A percentile compares a stretch with the other conserved stretches of the same genome.
Conservation (phyloP, 805 yeast genomes). For the Metschnikowia bowlesiae region DNA sequence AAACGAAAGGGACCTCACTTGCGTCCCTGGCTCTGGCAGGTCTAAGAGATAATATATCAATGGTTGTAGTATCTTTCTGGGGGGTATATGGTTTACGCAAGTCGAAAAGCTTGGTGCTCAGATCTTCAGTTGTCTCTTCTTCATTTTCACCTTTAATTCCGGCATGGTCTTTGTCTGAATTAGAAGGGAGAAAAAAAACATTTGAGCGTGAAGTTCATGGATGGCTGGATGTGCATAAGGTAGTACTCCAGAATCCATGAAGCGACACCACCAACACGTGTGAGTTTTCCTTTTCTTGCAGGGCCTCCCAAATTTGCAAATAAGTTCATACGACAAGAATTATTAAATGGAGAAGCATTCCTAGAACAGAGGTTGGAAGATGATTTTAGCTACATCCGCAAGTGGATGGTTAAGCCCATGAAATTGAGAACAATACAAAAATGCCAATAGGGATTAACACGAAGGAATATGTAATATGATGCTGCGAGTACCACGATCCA, state of each 20-base stretch:
- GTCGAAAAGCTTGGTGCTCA: constrained; percentile 12
- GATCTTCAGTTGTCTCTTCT: constrained; percentile 10
- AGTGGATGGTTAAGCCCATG: constrained; percentile 47
- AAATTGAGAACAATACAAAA: constrained; percentile 37
- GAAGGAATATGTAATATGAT: constrained; percentile 34
- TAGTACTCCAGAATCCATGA: constrained; percentile 27
- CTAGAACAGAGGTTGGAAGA: constrained; percentile 65
- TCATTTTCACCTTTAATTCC: constrained; percentile 9
- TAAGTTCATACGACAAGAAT: constrained; percentile 37
- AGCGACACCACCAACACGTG: constrained; percentile 5
- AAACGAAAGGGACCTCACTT: constrained; percentile 1
- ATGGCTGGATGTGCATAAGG: constrained; percentile 45
- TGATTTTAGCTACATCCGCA: constrained; percentile 39
- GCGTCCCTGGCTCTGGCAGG: constrained; percentile 4
- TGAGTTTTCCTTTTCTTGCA: not conserved
- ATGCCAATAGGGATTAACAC: constrained; percentile 48
- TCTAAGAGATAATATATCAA: constrained; percentile 21
- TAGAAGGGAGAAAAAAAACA: constrained; percentile 62
- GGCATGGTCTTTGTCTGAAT: constrained; percentile 7
- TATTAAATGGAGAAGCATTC: constrained; percentile 58
- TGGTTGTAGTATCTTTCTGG: constrained; percentile 37
- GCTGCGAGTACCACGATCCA: constrained; percentile 32
- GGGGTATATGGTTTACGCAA: constrained; percentile 7
- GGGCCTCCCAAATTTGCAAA: constrained; percentile 5
- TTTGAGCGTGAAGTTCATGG: constrained; percentile 65